Conservation (phyloP, 2,329 filamentous ascomycete genomes). For the Trichoderma breve region DNA sequence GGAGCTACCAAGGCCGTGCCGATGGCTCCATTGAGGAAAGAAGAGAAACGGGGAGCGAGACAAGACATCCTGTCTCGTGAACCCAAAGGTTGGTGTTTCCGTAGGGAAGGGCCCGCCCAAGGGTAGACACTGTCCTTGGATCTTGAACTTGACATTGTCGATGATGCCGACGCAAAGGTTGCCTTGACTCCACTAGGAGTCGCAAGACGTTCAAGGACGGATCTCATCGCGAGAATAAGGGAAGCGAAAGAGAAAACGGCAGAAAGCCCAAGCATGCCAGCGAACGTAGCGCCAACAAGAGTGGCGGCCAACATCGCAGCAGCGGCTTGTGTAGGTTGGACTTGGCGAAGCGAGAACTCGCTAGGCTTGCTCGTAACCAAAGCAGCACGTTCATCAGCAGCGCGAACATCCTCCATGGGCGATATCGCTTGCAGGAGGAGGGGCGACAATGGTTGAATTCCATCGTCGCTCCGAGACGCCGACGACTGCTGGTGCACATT, state of each 20-base stretch:
- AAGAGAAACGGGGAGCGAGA: conserved; percentile 2
- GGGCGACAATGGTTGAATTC: background rate
- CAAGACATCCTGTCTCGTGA: background rate
- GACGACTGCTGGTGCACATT: background rate
- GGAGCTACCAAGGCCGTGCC: background rate
- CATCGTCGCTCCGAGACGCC: background rate
- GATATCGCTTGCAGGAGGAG: background rate
- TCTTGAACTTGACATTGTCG: conserved; percentile 11
- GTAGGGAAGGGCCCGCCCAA: background rate
- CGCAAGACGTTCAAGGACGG: background rate
- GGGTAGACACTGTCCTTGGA: background rate
- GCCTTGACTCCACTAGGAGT: too few species aligned
- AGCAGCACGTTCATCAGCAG: background rate
- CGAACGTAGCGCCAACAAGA: background rate
- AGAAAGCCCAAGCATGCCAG: background rate
- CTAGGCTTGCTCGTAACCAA: background rate
- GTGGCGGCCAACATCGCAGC: background rate
- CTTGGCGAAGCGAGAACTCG: background rate
- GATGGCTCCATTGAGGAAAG: background rate
- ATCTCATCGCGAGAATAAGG: background rate
- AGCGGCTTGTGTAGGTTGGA: background rate
- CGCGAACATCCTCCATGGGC: background rate
- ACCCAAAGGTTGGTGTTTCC: background rate
- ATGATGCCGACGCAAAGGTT: background rate
- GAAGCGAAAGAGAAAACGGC: background rate